Evolutionary conservation across 176 grass and related monocot genomes (phyloP).

Genomic region (Urochloa ruziziensis): DNA sequence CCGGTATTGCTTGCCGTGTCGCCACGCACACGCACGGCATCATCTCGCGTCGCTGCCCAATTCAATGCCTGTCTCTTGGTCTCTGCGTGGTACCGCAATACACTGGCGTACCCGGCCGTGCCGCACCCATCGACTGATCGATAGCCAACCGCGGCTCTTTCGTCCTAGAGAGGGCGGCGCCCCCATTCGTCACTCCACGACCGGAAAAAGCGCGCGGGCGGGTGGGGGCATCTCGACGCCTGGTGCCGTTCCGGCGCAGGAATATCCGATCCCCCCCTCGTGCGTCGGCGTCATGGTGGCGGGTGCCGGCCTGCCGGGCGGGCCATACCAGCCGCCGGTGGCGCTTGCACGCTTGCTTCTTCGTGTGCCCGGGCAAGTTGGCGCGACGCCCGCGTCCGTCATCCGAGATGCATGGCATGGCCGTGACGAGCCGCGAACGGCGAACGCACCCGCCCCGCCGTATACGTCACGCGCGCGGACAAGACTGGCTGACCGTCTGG

Average conservation of each 20-base stretch:
- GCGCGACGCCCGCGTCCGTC: no score
- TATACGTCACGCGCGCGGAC: no score
- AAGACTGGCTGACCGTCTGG: no score
- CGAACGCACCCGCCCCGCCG: no score
- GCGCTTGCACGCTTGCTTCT: background rate
- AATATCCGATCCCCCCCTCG: background rate
- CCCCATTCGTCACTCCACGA: background rate
- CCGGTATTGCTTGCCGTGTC: background rate
- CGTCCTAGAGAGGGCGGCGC: constrained; percentile 1
- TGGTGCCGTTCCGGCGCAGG: background rate
- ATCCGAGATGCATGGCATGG: no score
- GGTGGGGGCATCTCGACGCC: no score
- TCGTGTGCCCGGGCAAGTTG: background rate
- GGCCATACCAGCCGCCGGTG: background rate
- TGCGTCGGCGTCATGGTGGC: background rate
- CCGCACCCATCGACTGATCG: background rate
- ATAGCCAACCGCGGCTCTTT: background rate
- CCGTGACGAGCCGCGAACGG: no score
- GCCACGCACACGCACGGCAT: no score
- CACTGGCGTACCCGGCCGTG: background rate
- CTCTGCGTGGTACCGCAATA: background rate
- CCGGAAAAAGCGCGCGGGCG: no score
- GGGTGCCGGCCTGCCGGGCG: background rate
- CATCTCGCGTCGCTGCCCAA: background rate
- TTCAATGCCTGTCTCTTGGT: no score